Evolutionary conservation across 2,329 filamentous ascomycete species (phyloP), one percentile per base, ranked within the genome.

Genomic region (Aspergillus sp.): DNA sequence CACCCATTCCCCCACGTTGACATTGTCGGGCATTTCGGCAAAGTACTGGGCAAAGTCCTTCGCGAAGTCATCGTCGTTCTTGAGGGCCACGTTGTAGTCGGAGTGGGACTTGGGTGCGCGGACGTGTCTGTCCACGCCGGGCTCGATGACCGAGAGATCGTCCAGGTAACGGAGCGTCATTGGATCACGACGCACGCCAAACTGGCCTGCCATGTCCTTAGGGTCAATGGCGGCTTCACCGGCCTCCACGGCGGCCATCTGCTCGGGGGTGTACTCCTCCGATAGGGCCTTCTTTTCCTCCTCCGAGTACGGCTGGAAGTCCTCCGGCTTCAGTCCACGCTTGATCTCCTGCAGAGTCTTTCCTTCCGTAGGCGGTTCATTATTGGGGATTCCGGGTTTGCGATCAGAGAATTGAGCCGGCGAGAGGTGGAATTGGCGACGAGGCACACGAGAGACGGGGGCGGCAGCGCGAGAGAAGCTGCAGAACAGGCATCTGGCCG

Each of bases 181-280:
- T 9, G 87, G 84, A 73, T 96, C 92, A 56, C 80, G 83, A 62
- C 92, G 87, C 67, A 90, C 76, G 49, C 86, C 83, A 65, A 88
- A 90, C 77, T 95, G 90, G 36, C 86, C 81, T 47, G 88, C 82
- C 72, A 97, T 73, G 75, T 98, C 91, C 65, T 87, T 81, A 10
- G 88, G 80, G 71, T 90, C 84, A 73, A 97, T 87, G 65, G 90
- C 86, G 62, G 84, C 80, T 77, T 97, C 93, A 68, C 89, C 92
- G 52, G 90, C 90, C 77, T 90, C 83, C 72, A 98, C 87, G 58
- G 92, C 91, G 57, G 86, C 87, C 67, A 96, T 82, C 79, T 98
- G 94, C 73, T 89, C 86, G 16, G 88, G 83, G 0, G 91, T 90
- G 81, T 96, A 98, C 67, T 84, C 85, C 70, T 85, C 78, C 59